Evolutionary conservation across 345 rosid genomes (phyloP), one percentile per base, ranked within the genome.

Genomic region (Eucalyptus marginata): DNA sequence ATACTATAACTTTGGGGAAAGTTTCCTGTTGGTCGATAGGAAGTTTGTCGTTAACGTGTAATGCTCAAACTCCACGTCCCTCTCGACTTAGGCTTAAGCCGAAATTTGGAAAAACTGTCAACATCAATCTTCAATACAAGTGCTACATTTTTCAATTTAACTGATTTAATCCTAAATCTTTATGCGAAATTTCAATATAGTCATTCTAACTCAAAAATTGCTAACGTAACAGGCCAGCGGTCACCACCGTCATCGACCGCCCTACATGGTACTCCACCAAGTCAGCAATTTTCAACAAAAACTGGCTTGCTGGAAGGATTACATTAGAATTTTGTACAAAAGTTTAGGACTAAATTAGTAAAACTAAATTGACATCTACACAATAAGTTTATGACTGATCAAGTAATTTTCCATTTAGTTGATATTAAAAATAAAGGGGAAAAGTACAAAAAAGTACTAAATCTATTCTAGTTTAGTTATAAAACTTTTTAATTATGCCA

Each of bases 181-280:
- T 2, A 24, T 4, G 6, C 0, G 13, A 24, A 10, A 56, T 56
- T 56, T 10, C 13, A 56, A 24, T 22, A 10, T 10, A 56, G 0
- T 56, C 13, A 10, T 56, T 56, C 4, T 40, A 40, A 40, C 40
- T 22, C 1, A 3, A 0, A 24, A 10, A 56, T 56, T 0, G 3
- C 13, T 56, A 4, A 24, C 1, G 1, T 56, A 56, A 56, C 6
- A 0, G 3, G 27, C 13, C 62, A 56, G 3, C 4, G 25, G 58
- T 52, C 13, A 22, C 62, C 29, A 24, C 3, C 1, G 0, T 22
- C 29, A 22, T 24, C 1, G 0, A 56, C 5, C 13, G 0, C 0
- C 5, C 6, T 24, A 24, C 6, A 0, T 10, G 62, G 62, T 24
- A 56, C 62, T 56, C 0, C 13, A 0, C 29, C 13, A 4, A 22